Evolutionary conservation across 768 basidiomycete species (phyloP), one percentile per base, ranked within the genome.

Genomic region (Vararia minispora): DNA sequence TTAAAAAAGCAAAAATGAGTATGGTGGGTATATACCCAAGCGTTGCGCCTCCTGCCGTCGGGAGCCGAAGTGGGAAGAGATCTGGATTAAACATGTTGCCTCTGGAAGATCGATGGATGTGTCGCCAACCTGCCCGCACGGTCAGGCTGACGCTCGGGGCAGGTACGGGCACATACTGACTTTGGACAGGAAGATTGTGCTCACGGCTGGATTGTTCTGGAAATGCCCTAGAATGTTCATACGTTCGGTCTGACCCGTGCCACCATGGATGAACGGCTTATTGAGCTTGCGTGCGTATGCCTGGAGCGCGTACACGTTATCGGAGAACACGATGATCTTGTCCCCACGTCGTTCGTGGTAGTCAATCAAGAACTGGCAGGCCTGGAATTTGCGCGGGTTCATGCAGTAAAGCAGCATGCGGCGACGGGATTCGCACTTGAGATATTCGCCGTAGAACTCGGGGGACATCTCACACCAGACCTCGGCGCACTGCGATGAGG

Each of bases 401-500:
- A 98, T 99, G 71, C 90, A 97, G 55, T 98, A 98, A 6, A 99
- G 67, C 28, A 99, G 68, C 77, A 95, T 95, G 47, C 87, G 79
- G 58, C 94, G 91, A 42, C 95, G 73, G 24, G 87, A 86, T 55
- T 86, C 82, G 58, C 91, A 87, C 45, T 86, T 71, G 47, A 99
- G 72, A 56, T 99, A 99, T 61, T 99, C 92, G 47, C 88, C 79
- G 59, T 98, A 99, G 58, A 99, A 99, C 57, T 98, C 92, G 5
- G 95, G 94, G 14, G 95, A 94, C 95, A 99, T 98, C 13, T 89
- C 88, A 56, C 95, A 99, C 95, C 95, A 99, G 6, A 99, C 95
- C 60, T 99, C 95, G 12, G 95, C 95, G 55, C 95, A 99, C 88
- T 98, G 50, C 24, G 25, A 24, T 14, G 27, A 30, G 17, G 27